Evolutionary conservation across 2,329 filamentous ascomycete genomes (phyloP).

Genomic region (Claviceps spartinae): DNA sequence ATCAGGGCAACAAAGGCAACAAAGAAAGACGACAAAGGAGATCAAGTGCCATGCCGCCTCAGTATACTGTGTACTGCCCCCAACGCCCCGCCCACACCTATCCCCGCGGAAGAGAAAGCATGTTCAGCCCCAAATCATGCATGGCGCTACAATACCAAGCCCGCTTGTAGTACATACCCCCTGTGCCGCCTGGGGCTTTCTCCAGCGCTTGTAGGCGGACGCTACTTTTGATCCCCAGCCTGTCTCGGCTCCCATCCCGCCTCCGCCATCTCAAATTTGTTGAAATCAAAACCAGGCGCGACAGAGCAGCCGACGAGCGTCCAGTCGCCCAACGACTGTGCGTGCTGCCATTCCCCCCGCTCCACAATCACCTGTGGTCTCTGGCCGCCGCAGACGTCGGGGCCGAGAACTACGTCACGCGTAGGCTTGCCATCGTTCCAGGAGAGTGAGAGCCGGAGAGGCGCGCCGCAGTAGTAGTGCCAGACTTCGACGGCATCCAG

Average conservation of each 20-base stretch:
- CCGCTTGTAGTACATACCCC: too few species aligned
- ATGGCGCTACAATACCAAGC: background rate
- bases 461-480: constrained; percentile 41
- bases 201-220: background rate
- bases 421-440: constrained; percentile 26
- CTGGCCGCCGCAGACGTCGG: constrained; percentile 28
- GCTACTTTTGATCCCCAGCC: background rate
- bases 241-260: constrained; percentile 18
- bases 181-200: too few species aligned
- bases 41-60: too few species aligned
- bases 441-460: constrained; percentile 31
- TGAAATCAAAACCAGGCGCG: constrained; percentile 16
- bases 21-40: too few species aligned
- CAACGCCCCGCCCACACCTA: too few species aligned
- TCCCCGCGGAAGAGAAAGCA: too few species aligned
- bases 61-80: too few species aligned
- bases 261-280: constrained; percentile 17
- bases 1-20: too few species aligned
- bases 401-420: constrained; percentile 24
- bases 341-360: constrained; percentile 31
- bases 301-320: constrained; percentile 30
- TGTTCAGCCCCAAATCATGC: background rate
- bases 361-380: constrained; percentile 29
- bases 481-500: constrained; percentile 34
- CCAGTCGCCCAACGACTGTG: constrained; percentile 31